These are phyloP conservation scores for Gyromitra esculenta DNA, from an alignment of 2,329 filamentous ascomycete species.

Conservation along the genomic window DNA sequence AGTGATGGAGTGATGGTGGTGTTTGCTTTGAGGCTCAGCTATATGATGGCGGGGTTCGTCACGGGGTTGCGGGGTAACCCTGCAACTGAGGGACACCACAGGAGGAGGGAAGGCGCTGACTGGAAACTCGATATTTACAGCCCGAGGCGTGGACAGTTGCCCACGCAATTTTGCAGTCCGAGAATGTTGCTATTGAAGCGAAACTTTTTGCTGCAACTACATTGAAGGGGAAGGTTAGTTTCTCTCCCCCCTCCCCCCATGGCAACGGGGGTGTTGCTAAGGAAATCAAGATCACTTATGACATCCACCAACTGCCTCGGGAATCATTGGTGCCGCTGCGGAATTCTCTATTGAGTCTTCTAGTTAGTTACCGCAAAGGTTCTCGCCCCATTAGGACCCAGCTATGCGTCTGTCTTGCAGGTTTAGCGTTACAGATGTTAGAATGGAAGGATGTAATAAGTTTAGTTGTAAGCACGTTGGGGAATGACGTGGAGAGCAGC, in stretches of 20 bases:
- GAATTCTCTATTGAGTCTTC: constrained; percentile 81
- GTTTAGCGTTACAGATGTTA: constrained; percentile 94
- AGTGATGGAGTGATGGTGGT: constrained; percentile 32
- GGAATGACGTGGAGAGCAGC: constrained; percentile 78
- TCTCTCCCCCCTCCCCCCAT: not conserved
- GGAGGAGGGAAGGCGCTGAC: constrained; percentile 53
- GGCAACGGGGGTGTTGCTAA: constrained; percentile 1
- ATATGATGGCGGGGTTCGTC: constrained; percentile 52
- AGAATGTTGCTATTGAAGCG: constrained; percentile 77
- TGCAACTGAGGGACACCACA: constrained; percentile 44
- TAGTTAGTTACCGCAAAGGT: constrained; percentile 82
- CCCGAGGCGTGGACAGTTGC: constrained; percentile 90
- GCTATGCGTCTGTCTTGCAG: constrained; percentile 92
- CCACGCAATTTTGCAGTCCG: constrained; percentile 84
- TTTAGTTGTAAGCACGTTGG: constrained; percentile 80
- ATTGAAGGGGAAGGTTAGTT: constrained; percentile 90
- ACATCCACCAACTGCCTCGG: constrained; percentile 85
- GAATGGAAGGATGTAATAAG: constrained; percentile 92
- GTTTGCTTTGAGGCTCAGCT: constrained; percentile 52
- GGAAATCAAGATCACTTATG: constrained; percentile 83
- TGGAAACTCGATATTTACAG: constrained; percentile 63
- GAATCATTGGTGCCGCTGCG: constrained; percentile 79
- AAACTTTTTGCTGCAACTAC: constrained; percentile 97
- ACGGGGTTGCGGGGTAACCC: constrained; percentile 54
- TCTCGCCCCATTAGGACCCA: constrained; percentile 80